These are phyloP conservation scores for Lentinula aciculospora DNA, from an alignment of 768 basidiomycete species.

Conservation along the genomic window DNA sequence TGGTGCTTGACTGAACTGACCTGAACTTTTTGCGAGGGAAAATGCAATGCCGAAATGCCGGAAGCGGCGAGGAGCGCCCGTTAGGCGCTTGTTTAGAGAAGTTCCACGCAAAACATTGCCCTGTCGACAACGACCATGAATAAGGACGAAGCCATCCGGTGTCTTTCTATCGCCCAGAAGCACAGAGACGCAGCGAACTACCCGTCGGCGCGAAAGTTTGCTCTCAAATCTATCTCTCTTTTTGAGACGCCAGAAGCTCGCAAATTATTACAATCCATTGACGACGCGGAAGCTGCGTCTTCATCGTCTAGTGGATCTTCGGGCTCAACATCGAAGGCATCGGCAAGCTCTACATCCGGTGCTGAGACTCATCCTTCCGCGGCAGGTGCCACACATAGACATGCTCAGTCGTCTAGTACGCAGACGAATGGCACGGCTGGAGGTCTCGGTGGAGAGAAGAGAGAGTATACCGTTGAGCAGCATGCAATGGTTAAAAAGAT, in stretches of 20 bases:
- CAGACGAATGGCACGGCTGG: constrained; percentile 45
- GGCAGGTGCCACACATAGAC: constrained; percentile 64
- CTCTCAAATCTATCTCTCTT: constrained; percentile 79
- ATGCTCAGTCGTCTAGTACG: constrained; percentile 23
- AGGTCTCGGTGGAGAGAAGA: constrained; percentile 65
- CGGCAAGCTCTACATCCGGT: constrained; percentile 38
- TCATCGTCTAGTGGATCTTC: constrained; percentile 37
- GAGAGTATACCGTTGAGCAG: constrained; percentile 87
- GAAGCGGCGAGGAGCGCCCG: not conserved
- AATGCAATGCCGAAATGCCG: not conserved
- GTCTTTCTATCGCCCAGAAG: constrained; percentile 72
- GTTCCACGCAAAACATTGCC: not conserved
- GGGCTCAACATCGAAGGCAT: constrained; percentile 18
- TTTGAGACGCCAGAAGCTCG: constrained; percentile 75
- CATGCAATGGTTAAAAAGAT: constrained; percentile 80
- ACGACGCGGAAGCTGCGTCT: constrained; percentile 42
- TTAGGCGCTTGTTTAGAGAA: not conserved
- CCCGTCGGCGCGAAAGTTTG: constrained; percentile 80
- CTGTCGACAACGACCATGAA: constrained; percentile 31
- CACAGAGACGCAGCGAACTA: constrained; percentile 70
- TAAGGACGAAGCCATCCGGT: constrained; percentile 84
- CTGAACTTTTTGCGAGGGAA: not conserved
- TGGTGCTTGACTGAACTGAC: not conserved
- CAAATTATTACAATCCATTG: constrained; percentile 61
- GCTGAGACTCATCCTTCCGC: constrained; percentile 72